Conservation (phyloP, 2,329 filamentous ascomycete genomes). For the Sporothrix sp. region DNA sequence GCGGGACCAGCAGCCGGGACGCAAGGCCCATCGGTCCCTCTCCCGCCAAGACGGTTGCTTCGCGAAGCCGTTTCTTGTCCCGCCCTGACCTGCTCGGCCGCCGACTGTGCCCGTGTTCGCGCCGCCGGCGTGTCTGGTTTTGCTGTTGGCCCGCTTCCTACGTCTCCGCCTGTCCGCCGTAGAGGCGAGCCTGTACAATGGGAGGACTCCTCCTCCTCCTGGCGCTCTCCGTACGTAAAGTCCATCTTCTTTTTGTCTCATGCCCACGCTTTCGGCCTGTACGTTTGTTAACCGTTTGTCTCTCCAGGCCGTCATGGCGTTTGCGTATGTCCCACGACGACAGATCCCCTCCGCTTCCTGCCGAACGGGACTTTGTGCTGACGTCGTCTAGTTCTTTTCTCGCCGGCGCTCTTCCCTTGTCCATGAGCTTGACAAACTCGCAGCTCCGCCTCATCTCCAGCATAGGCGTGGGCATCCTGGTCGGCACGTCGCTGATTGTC, state of each 20-base stretch:
- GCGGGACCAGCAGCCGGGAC: too few relatives aligned
- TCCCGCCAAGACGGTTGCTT: too few relatives aligned
- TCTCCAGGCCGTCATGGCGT: slow-evolving; percentile 44
- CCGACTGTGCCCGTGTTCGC: too few relatives aligned
- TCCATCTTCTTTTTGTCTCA: background rate
- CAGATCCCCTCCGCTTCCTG: slow-evolving; percentile 1
- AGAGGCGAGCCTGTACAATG: slow-evolving; percentile 20
- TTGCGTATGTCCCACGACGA: slow-evolving; percentile 37
- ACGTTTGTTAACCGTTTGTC: slow-evolving; percentile 18
- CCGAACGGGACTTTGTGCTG: background rate
- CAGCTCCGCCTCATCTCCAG: slow-evolving; percentile 85
- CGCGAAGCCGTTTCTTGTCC: background rate
- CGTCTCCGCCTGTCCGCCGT: slow-evolving; percentile 5
- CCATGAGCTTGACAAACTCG: slow-evolving; percentile 75
- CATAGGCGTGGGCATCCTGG: slow-evolving; percentile 84
- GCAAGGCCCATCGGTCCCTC: too few relatives aligned
- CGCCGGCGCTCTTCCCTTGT: slow-evolving; percentile 81
- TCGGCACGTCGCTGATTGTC: slow-evolving; percentile 90
- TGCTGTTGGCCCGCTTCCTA: too few relatives aligned
- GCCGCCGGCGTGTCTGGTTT: too few relatives aligned
- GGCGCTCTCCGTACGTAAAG: slow-evolving; percentile 24
- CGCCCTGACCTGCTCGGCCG: background rate
- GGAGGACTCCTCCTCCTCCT: slow-evolving; percentile 27
- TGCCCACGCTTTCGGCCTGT: too few relatives aligned
- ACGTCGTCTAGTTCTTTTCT: slow-evolving; percentile 66